These are phyloP conservation scores for Penicillium coprophilum DNA, from an alignment of 495 filamentous ascomycete genomes.

Conservation along the genomic window DNA sequence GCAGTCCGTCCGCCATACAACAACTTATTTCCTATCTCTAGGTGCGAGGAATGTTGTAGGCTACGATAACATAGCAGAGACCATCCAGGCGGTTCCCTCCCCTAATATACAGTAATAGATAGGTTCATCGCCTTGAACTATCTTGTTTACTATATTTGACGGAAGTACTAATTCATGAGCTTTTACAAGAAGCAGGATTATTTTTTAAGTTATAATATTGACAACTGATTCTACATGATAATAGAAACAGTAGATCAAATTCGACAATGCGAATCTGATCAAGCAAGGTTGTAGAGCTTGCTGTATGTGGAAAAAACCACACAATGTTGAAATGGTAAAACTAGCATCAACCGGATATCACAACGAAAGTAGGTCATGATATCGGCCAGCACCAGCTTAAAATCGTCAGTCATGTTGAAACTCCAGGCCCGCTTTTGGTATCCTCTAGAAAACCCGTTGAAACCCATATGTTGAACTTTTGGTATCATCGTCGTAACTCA, in stretches of 20 bases:
- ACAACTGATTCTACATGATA: slow-evolving; percentile 31
- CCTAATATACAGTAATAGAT: too few species aligned
- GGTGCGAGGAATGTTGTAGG: too few species aligned
- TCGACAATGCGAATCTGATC: slow-evolving; percentile 19
- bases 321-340: slow-evolving; percentile 35
- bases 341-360: slow-evolving; percentile 40
- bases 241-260: slow-evolving; percentile 26
- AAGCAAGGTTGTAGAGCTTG: slow-evolving; percentile 20
- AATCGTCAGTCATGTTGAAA: slow-evolving; percentile 60
- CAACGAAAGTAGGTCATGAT: background rate
- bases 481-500: slow-evolving; percentile 54
- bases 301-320: slow-evolving; percentile 22
- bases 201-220: slow-evolving; percentile 20
- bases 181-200: background rate
- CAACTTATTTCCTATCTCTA: too few species aligned
- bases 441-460: slow-evolving; percentile 46
- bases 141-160: too few species aligned
- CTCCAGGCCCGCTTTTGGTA: slow-evolving; percentile 50
- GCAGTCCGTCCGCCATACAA: too few species aligned
- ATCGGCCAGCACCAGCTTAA: slow-evolving; percentile 48
- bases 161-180: too few species aligned
- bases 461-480: slow-evolving; percentile 54
- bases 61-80: too few species aligned
- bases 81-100: too few species aligned
- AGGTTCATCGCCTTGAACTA: too few species aligned